Conservation (phyloP, 2,329 filamentous ascomycete species). For the Cyphellophora attinorum region DNA sequence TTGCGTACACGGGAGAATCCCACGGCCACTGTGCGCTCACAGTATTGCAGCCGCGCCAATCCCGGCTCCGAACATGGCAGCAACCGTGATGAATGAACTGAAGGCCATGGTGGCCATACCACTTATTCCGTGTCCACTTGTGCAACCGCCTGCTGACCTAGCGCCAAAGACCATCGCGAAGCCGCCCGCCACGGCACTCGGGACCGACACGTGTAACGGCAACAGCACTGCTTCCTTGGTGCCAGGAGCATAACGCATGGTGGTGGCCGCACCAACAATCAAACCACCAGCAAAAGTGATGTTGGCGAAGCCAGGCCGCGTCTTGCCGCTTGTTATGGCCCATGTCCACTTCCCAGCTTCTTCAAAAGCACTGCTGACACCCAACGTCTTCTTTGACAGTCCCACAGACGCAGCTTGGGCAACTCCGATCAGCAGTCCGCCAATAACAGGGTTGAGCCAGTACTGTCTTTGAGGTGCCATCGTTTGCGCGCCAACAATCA, state of each 20-base stretch:
- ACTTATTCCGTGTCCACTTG: conserved; percentile 60
- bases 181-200: conserved; percentile 43
- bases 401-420: conserved; percentile 49
- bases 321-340: background rate
- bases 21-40: no score
- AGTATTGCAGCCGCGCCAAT: conserved; percentile 24
- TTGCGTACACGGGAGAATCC: no score
- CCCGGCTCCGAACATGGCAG: conserved; percentile 47
- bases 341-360: conserved; percentile 45
- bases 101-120: conserved; percentile 54
- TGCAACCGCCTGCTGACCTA: conserved; percentile 56
- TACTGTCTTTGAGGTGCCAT: conserved; percentile 1
- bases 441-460: conserved; percentile 38
- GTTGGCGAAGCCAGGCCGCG: conserved; percentile 27
- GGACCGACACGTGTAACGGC: background rate
- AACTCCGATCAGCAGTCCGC: conserved; percentile 49
- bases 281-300: conserved; percentile 47
- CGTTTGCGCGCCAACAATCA: conserved; percentile 20
- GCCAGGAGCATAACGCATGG: background rate
- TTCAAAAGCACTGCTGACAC: conserved; percentile 53
- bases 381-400: conserved; percentile 44
- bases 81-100: conserved; percentile 54
- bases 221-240: background rate
- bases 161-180: conserved; percentile 50
- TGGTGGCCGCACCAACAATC: conserved; percentile 23